Percentiles rank a stretch among this genome's conserved stretches.
phyloP scores from a whole-genome alignment of 2,329 filamentous ascomycete species.

The Arthrobotrys iridis region DNA sequence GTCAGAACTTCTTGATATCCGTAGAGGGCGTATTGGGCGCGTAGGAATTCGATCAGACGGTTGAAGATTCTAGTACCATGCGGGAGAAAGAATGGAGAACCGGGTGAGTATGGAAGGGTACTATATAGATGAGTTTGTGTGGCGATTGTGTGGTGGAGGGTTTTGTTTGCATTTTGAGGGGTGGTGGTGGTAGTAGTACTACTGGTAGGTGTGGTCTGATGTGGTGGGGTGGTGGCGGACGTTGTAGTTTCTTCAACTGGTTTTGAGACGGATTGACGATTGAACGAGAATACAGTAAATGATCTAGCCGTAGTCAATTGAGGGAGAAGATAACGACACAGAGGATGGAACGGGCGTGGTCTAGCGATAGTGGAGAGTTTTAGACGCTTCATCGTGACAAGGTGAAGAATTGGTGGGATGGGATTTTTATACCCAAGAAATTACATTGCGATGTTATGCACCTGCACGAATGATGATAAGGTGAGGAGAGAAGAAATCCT shows the following conservation, averaged over 20 bases:
- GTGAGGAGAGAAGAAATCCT: too few relatives aligned
- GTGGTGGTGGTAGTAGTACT: neutral
- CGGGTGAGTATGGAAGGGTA: constrained; percentile 78
- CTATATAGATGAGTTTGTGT: constrained; percentile 71
- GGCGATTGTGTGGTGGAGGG: constrained; percentile 37
- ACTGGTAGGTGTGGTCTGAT: too few relatives aligned
- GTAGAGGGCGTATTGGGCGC: constrained; percentile 83
- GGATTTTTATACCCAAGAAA: neutral
- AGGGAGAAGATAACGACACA: neutral
- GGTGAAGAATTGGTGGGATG: neutral
- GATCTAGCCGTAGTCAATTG: constrained; percentile 56
- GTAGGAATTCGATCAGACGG: constrained; percentile 80
- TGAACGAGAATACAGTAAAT: constrained; percentile 59
- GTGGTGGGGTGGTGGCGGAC: neutral
- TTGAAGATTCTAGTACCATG: constrained; percentile 85
- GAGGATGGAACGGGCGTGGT: neutral
- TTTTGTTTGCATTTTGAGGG: constrained; percentile 19
- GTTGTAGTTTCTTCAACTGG: neutral
- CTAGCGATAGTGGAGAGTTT: constrained; percentile 24
- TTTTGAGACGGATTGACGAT: constrained; percentile 64
- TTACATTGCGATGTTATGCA: neutral
- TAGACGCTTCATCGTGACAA: constrained; percentile 34
- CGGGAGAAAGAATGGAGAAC: constrained; percentile 84
- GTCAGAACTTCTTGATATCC: constrained; percentile 90
- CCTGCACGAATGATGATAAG: neutral